Conservation (phyloP, 2,329 filamentous ascomycete species). For the Calonectria henricotiae region DNA sequence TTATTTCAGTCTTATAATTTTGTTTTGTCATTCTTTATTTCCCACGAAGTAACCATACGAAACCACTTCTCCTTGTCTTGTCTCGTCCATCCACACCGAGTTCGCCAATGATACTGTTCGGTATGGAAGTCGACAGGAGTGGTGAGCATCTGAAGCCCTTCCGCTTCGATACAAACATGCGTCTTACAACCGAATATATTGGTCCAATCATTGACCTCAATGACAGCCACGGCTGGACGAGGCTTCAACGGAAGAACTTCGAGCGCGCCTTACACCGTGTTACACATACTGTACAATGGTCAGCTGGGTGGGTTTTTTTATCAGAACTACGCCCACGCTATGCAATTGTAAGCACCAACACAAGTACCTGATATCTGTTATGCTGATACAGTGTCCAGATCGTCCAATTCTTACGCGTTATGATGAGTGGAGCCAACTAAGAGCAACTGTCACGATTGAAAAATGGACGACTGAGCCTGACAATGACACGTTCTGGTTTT, state of each 20-base stretch:
- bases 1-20: background rate
- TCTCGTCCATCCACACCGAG: background rate
- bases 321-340: constrained; percentile 37
- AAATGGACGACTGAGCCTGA: constrained; percentile 38
- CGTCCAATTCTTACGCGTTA: constrained; percentile 51
- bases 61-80: background rate
- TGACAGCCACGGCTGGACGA: background rate
- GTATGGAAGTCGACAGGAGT: background rate
- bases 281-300: constrained; percentile 26
- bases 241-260: constrained; percentile 38
- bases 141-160: too few species aligned
- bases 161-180: too few species aligned
- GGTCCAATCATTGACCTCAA: background rate
- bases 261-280: constrained; percentile 41
- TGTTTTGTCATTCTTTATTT: background rate
- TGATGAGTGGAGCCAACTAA: constrained; percentile 47
- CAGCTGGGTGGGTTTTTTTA: constrained; percentile 7
- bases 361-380: constrained; percentile 54
- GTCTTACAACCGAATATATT: background rate
- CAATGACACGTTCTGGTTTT: constrained; percentile 12
- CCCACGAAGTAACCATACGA: background rate
- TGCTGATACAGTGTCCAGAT: constrained; percentile 49
- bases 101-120: background rate
- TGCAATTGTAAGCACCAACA: accelerated
- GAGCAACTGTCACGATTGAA: constrained; percentile 39